Evolutionary conservation across 495 filamentous ascomycete genomes (phyloP), one percentile per base, ranked within the genome.

Genomic region (Saxophila tyrrhenica): DNA sequence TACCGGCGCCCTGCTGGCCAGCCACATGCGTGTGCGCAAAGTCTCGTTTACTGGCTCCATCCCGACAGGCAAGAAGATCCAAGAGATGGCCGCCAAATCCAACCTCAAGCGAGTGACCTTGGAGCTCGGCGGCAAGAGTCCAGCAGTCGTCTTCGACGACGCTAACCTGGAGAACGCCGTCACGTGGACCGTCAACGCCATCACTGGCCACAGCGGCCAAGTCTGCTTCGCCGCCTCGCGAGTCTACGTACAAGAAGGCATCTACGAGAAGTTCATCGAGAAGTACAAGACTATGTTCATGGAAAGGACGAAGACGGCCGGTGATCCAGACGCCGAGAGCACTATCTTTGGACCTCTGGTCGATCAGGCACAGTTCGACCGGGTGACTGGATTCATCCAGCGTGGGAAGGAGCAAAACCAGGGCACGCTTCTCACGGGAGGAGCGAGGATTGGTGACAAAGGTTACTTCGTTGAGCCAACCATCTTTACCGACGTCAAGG

Each of bases 101-200:
- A 69, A 67, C 41, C 69, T 87, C 25, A 88, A 86, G 65, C 84
- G 82, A 1, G 73, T 84, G 0, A 61, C 84, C 17, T 69, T 81
- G 59, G 79, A 82, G 61, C 65, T 82, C 25, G 79, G 79, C 0
- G 79, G 79, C 5, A 82, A 82, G 63, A 75, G 78, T 11, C 73
- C 74, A 9, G 76, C 75, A 0, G 69, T 82, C 50, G 75, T 82
- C 1, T 64, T 78, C 39, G 73, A 78, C 25, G 79, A 81, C 61
- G 78, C 78, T 19, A 67, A 82, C 52, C 55, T 81, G 22, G 70
- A 78, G 9, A 73, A 73, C 51, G 78, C 79, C 15, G 79, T 76
- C 8, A 49, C 50, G 25, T 54, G 58, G 38, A 63, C 66, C 1
- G 58, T 48, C 1, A 52, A 57, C 42, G 56, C 56, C 25, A 67